Base-by-base conservation (phyloP, 2,329 filamentous ascomycete species). In the Nemania sp. region DNA sequence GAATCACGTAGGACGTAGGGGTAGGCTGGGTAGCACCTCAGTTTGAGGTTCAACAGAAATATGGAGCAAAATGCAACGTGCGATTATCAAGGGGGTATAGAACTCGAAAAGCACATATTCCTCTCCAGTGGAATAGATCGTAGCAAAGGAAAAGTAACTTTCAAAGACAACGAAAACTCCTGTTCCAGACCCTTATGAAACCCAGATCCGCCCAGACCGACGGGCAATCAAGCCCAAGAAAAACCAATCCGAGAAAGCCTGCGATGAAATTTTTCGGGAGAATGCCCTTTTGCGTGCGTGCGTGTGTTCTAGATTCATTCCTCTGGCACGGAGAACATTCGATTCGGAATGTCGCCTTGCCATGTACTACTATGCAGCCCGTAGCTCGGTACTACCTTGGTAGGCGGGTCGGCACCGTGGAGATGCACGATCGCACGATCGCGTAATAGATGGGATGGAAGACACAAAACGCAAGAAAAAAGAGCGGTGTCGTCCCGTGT, bases 81-180 rank as follows among this genome's bases (percentile, higher is more conserved):
- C 40, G 18, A 64, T 64, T 64, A 62, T 62, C 55, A 64, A 62
- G 34, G 59, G 59, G 62, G 25, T 64, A 64, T 64, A 64, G 59
- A 64, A 64, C 56, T 57, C 35, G 50, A 50, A 62, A 61, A 62
- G 62, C 57, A 60, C 60, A 57, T 58, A 56, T 60, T 57, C 51
- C 47, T 46, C 54, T 54, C 50, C 48, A 25, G 20, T 21, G n/a
- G 34, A 46, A 12, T 10, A 35, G 9, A 29, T 29, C n/a, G 49
- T 42, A 32, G 21, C 37, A 40, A 49, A 13, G 11, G 35, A 15
- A 15, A 25, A 43, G 39, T 32, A 56, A 42, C 21, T 37, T 48
- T 57, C 40, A 43, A 40, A 48, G 29, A 54, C 37, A 15, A 11
- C 20, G n/a, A 29, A 20, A 54, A 55, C 63, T 46, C 59, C 54